Conservation (phyloP, 805 yeast species). For the Cyberlindnera mississippiensis region DNA sequence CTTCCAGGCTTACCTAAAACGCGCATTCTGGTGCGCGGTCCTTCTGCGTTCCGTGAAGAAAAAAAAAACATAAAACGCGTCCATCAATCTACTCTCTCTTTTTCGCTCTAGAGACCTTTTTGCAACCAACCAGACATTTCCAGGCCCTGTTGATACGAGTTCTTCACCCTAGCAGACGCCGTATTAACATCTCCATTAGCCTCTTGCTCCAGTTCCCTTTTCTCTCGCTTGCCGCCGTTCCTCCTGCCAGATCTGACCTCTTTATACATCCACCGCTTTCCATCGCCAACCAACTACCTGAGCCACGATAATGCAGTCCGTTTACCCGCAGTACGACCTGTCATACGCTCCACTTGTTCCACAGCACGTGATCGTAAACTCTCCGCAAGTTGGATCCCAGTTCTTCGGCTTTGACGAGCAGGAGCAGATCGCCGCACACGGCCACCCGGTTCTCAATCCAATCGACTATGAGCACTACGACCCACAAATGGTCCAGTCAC, state of each 20-base stretch:
- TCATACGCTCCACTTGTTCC: constrained; percentile 24
- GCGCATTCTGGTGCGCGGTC: constrained; percentile 1
- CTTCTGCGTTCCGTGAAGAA: not conserved
- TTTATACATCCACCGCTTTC: too few relatives aligned
- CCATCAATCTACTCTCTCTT: not conserved
- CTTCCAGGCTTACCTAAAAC: constrained; percentile 1
- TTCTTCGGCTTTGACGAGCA: constrained; percentile 11
- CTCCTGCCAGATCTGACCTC: too few relatives aligned
- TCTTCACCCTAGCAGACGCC: too few relatives aligned
- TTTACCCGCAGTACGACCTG: constrained; percentile 24
- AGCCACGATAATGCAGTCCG: constrained; percentile 23
- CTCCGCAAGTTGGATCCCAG: constrained; percentile 20
- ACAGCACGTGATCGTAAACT: constrained; percentile 24
- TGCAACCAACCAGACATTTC: not conserved
- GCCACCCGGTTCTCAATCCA: not conserved
- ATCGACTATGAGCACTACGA: constrained; percentile 13
- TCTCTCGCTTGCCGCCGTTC: not conserved
- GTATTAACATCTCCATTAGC: too few relatives aligned
- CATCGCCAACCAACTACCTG: too few relatives aligned
- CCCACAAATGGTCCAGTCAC: not conserved
- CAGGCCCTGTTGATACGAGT: too few relatives aligned
- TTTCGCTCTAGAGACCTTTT: not conserved
- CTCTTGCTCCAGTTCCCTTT: too few relatives aligned
- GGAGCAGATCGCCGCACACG: not conserved
- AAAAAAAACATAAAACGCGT: constrained; percentile 4